Conservation (phyloP, 2,329 filamentous ascomycete genomes). For the Atkinsonella hypoxylon region DNA sequence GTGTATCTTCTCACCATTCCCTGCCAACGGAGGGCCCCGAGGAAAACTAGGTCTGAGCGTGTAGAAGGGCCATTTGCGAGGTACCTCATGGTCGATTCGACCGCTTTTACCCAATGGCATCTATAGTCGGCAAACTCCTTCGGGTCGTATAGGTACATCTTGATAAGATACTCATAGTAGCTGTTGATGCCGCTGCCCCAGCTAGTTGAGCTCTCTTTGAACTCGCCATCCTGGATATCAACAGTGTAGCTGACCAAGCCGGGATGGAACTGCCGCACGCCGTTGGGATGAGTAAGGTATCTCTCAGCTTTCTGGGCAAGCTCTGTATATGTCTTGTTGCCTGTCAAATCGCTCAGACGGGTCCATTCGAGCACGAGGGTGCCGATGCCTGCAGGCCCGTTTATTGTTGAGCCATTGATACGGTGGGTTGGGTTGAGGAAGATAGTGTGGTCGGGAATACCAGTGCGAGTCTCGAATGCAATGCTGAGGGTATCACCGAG, state of each 20-base stretch:
- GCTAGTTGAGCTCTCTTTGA: constrained; percentile 54
- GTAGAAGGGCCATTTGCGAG: constrained; percentile 55
- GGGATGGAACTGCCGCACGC: constrained; percentile 57
- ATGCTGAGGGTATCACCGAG: constrained; percentile 64
- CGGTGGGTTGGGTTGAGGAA: constrained; percentile 40
- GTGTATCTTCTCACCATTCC: constrained; percentile 14
- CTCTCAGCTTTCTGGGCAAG: constrained; percentile 56
- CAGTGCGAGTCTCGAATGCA: constrained; percentile 64
- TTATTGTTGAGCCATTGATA: constrained; percentile 40
- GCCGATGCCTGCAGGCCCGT: constrained; percentile 65
- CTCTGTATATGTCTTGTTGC: constrained; percentile 51
- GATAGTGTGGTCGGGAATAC: constrained; percentile 61
- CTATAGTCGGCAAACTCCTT: constrained; percentile 50
- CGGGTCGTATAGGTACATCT: constrained; percentile 77
- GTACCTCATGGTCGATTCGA: constrained; percentile 61
- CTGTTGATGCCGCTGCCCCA: constrained; percentile 71
- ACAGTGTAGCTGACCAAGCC: constrained; percentile 62
- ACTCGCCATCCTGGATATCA: constrained; percentile 51
- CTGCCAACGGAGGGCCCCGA: constrained; percentile 42
- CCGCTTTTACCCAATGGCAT: constrained; percentile 64
- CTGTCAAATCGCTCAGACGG: constrained; percentile 62
- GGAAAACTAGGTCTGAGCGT: constrained; percentile 60
- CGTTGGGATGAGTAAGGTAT: constrained; percentile 54
- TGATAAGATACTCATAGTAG: constrained; percentile 84
- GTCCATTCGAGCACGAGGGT: constrained; percentile 79